Conservation (phyloP, 129 eudicot species). For the Pseudognaphalium luteoalbum region DNA sequence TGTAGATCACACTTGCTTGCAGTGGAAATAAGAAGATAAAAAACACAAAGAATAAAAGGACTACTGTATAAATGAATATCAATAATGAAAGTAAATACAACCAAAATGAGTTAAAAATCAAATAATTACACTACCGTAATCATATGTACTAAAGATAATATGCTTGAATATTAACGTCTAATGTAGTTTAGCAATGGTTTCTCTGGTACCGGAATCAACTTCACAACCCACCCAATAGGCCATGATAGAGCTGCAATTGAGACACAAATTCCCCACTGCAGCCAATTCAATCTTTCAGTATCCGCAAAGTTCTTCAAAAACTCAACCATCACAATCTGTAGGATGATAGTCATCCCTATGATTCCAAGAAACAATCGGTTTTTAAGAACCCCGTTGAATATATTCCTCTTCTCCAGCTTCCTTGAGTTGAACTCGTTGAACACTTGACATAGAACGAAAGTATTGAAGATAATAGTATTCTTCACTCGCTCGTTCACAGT, state of each 20-base stretch:
- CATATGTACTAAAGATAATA: neutral
- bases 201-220: conserved; percentile 74
- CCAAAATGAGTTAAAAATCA: neutral
- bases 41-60: no score
- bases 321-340: conserved; percentile 88
- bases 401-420: conserved; percentile 71
- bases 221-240: conserved; percentile 75
- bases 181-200: conserved; percentile 59
- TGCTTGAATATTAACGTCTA: neutral
- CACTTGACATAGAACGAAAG: conserved; percentile 83
- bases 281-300: conserved; percentile 65
- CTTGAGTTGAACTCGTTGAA: conserved; percentile 83
- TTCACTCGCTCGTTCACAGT: conserved; percentile 53
- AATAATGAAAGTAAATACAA: neutral
- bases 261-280: conserved; percentile 70
- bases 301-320: conserved; percentile 71
- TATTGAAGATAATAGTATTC: conserved; percentile 71
- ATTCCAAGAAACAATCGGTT: conserved; percentile 76
- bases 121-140: no score
- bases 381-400: conserved; percentile 56
- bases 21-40: no score
- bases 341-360: conserved; percentile 62
- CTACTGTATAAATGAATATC: no score
- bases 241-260: conserved; percentile 65
- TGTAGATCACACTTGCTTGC: no score